Evolutionary conservation across 2,329 filamentous ascomycete genomes (phyloP).

Genomic region (Cadophora gregata): DNA sequence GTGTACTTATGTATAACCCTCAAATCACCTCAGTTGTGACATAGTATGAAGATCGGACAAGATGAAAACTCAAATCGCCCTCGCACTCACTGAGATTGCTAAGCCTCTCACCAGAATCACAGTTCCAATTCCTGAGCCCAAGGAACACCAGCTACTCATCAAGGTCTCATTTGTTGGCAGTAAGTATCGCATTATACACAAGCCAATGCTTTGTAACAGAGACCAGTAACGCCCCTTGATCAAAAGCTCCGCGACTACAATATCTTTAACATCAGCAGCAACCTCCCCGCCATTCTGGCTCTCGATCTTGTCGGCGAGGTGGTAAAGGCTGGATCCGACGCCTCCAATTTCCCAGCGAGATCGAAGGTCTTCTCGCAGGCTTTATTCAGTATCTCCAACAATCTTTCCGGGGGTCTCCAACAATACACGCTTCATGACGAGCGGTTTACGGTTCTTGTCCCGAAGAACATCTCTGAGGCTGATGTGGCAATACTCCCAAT

Average conservation of each 20-base stretch:
- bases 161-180: constrained; percentile 46
- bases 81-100: constrained; percentile 38
- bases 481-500: constrained; percentile 48
- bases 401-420: constrained; percentile 44
- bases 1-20: background rate
- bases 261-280: constrained; percentile 45
- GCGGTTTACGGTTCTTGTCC: constrained; percentile 43
- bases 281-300: constrained; percentile 45
- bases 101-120: constrained; percentile 37
- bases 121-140: constrained; percentile 43
- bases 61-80: constrained; percentile 37
- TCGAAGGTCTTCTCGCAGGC: constrained; percentile 45
- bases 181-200: constrained; percentile 3
- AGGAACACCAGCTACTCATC: constrained; percentile 46
- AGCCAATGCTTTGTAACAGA: background rate
- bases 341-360: constrained; percentile 38
- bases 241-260: constrained; percentile 47
- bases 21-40: background rate
- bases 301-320: constrained; percentile 47
- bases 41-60: background rate
- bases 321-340: constrained; percentile 40
- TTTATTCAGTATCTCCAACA: constrained; percentile 16
- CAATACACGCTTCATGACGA: constrained; percentile 48
- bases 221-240: constrained; percentile 44
- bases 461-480: constrained; percentile 44